Percentiles rank a stretch among this genome's conserved stretches.
Evolutionary conservation across 345 rosid genomes (phyloP).

Genomic region (Heritiera littoralis): DNA sequence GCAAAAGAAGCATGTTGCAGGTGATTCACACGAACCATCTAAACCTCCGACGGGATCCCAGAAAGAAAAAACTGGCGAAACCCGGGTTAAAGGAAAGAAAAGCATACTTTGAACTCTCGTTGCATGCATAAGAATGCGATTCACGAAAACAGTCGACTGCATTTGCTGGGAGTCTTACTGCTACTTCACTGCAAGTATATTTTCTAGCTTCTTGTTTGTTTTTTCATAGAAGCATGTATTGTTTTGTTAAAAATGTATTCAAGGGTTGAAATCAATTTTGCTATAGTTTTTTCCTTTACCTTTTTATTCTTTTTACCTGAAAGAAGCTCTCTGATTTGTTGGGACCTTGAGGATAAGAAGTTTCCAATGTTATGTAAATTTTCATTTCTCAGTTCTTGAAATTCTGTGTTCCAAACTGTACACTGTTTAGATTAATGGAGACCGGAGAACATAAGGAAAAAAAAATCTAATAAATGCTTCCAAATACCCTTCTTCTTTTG

Average conservation of each 20-base stretch:
- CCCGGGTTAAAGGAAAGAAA: slow-evolving; percentile 51
- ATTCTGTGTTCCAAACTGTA: slow-evolving; percentile 6
- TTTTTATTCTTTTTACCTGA: slow-evolving; percentile 13
- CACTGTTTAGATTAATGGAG: slow-evolving; percentile 18
- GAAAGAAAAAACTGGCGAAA: slow-evolving; percentile 45
- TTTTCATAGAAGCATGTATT: slow-evolving; percentile 33
- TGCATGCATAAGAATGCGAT: slow-evolving; percentile 28
- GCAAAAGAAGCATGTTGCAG: slow-evolving; percentile 53
- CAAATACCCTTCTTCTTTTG: not conserved
- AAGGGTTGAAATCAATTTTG: slow-evolving; percentile 21
- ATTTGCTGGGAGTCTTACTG: slow-evolving; percentile 22
- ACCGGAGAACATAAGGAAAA: not conserved
- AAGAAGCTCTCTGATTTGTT: slow-evolving; percentile 20
- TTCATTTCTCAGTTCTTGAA: slow-evolving; percentile 9
- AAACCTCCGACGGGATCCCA: slow-evolving; percentile 38
- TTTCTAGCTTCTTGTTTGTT: slow-evolving; percentile 23
- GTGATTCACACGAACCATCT: slow-evolving; percentile 38
- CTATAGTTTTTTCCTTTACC: not conserved
- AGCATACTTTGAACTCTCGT: slow-evolving; percentile 35
- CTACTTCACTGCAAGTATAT: not conserved
- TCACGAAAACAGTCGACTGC: slow-evolving; percentile 7
- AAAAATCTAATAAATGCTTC: not conserved
- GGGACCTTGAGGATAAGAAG: slow-evolving; percentile 6
- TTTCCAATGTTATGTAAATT: slow-evolving; percentile 28
- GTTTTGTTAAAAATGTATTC: slow-evolving; percentile 28